phyloP scores from a whole-genome alignment of 306 rosid species.

The Mucuna pruriens region DNA sequence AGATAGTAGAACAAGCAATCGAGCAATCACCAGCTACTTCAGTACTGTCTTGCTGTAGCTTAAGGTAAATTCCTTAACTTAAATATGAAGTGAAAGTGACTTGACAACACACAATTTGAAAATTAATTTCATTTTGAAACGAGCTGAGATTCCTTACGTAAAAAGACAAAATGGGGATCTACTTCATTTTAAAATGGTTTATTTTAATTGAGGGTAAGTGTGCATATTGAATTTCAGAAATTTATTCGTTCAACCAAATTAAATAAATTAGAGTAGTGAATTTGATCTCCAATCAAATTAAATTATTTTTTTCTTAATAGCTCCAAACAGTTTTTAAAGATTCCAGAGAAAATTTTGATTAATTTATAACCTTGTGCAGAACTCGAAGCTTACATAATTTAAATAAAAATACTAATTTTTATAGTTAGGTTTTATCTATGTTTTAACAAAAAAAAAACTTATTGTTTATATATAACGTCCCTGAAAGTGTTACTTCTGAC shows the following conservation, averaged over 20 bases:
- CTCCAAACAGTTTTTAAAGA: background rate
- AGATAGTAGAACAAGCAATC: constrained; percentile 12
- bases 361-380: background rate
- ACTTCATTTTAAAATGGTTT: background rate
- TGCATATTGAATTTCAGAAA: background rate
- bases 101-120: background rate
- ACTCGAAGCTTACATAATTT: background rate
- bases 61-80: background rate
- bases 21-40: background rate
- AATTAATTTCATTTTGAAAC: background rate
- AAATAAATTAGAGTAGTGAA: background rate
- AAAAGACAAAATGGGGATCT: background rate
- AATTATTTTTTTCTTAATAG: background rate
- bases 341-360: background rate
- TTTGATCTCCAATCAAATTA: background rate
- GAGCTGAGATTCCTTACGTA: background rate
- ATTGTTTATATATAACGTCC: too few species aligned
- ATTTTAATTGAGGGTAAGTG: background rate
- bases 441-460: too few species aligned
- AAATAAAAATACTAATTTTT: background rate
- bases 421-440: background rate
- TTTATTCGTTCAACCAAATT: background rate
- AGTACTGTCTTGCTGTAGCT: background rate
- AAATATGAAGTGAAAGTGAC: constrained; percentile 6
- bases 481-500: too few species aligned